Percentiles rank a stretch among this genome's conserved stretches.
Evolutionary conservation across 495 filamentous ascomycete species (phyloP).

Genomic region (Schizothecium vesticola): DNA sequence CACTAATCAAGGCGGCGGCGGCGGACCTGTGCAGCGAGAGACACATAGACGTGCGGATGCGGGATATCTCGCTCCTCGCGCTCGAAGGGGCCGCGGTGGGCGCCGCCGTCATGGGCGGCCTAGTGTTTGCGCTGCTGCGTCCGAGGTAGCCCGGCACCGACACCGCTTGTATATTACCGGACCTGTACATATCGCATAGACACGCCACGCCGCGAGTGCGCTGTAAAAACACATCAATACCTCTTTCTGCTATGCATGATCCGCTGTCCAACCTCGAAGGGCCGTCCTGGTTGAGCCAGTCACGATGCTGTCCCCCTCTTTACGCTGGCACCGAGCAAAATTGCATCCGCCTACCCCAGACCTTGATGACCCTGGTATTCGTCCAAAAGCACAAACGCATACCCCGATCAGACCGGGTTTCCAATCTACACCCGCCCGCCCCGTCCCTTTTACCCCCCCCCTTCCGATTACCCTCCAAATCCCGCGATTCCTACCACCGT

Average conservation of each 20-base stretch:
- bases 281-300: neutral
- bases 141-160: slow-evolving; percentile 25
- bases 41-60: slow-evolving; percentile 59
- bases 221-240: neutral
- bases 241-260: neutral
- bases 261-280: neutral
- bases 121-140: slow-evolving; percentile 57
- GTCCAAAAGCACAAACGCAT: neutral
- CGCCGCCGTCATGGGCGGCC: slow-evolving; percentile 53
- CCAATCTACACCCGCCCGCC: neutral
- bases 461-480: neutral
- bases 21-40: slow-evolving; percentile 65
- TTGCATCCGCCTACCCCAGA: neutral
- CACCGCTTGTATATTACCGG: neutral
- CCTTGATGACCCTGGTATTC: neutral
- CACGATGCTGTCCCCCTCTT: neutral
- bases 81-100: slow-evolving; percentile 71
- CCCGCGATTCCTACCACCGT: neutral
- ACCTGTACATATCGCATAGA: neutral
- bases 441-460: neutral
- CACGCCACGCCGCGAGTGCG: neutral
- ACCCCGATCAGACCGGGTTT: neutral
- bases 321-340: neutral
- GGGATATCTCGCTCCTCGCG: slow-evolving; percentile 66
- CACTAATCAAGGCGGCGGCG: slow-evolving; percentile 27